Evolutionary conservation across 352 stramenopile species (phyloP).

Genomic region (Phytopythium montanum): DNA sequence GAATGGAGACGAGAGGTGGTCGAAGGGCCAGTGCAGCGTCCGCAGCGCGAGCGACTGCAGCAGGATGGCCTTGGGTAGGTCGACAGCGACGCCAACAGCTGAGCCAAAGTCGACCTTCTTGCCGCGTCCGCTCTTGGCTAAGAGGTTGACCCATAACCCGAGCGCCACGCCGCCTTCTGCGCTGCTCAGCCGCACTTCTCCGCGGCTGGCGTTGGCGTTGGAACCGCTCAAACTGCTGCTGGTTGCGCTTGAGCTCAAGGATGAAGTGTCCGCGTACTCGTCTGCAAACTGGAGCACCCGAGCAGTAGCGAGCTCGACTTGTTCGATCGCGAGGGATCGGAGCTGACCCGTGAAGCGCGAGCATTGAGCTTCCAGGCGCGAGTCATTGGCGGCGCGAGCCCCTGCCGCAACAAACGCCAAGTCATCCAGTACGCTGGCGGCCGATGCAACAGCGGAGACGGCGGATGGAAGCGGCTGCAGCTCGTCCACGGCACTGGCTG

Average conservation of each 20-base stretch:
- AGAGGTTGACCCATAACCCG: constrained; percentile 70
- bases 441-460: constrained; percentile 42
- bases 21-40: constrained; percentile 59
- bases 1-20: constrained; percentile 27
- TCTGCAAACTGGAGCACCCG: constrained; percentile 74
- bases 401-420: constrained; percentile 51
- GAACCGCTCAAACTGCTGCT: constrained; percentile 10
- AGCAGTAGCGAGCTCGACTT: constrained; percentile 58
- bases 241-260: background rate
- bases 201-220: constrained; percentile 23
- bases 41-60: constrained; percentile 73
- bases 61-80: constrained; percentile 77
- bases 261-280: constrained; percentile 58
- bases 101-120: constrained; percentile 75
- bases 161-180: constrained; percentile 42
- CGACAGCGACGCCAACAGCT: constrained; percentile 46
- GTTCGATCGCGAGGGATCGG: constrained; percentile 51
- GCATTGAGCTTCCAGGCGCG: constrained; percentile 34
- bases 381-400: constrained; percentile 51
- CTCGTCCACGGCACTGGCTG: constrained; percentile 37
- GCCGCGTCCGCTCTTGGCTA: constrained; percentile 71
- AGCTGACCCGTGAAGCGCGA: constrained; percentile 44
- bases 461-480: constrained; percentile 17
- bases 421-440: constrained; percentile 60
- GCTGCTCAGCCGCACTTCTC: constrained; percentile 68